Percentiles rank a stretch among this genome's conserved stretches.
phyloP scores from a whole-genome alignment of 805 yeast genomes.

The Saccharomycopsis sp. region DNA sequence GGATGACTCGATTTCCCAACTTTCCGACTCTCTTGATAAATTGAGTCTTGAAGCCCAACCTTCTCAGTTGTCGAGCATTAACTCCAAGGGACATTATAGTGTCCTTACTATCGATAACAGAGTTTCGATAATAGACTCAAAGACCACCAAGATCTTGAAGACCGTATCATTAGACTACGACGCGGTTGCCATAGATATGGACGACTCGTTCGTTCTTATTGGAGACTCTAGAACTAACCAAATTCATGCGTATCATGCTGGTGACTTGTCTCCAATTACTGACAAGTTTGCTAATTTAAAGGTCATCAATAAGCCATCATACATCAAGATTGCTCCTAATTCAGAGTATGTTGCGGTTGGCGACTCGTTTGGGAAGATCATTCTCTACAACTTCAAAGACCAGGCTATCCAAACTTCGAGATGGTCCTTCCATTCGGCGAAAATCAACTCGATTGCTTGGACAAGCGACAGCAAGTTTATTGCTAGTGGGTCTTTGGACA shows the following conservation, averaged over 20 bases:
- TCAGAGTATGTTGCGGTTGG: conserved; percentile 73
- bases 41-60: conserved; percentile 43
- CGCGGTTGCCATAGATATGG: conserved; percentile 42
- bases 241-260: conserved; percentile 34
- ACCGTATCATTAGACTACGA: conserved; percentile 31
- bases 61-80: conserved; percentile 33
- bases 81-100: conserved; percentile 31
- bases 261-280: conserved; percentile 28
- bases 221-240: conserved; percentile 38
- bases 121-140: conserved; percentile 26
- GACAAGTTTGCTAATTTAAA: conserved; percentile 9
- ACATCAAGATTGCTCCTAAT: conserved; percentile 63
- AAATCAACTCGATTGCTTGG: conserved; percentile 76
- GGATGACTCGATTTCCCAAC: conserved; percentile 67
- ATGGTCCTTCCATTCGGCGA: conserved; percentile 94
- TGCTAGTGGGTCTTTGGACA: conserved; percentile 79
- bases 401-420: conserved; percentile 65
- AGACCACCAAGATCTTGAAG: conserved; percentile 22
- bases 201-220: conserved; percentile 39
- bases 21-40: conserved; percentile 17
- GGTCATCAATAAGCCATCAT: conserved; percentile 36
- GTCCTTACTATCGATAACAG: conserved; percentile 42
- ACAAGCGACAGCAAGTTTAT: conserved; percentile 62
- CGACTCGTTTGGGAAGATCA: conserved; percentile 78
- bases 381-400: conserved; percentile 54